Conservation (phyloP, 176 grass and related monocot species). For the Olyra latifolia region DNA sequence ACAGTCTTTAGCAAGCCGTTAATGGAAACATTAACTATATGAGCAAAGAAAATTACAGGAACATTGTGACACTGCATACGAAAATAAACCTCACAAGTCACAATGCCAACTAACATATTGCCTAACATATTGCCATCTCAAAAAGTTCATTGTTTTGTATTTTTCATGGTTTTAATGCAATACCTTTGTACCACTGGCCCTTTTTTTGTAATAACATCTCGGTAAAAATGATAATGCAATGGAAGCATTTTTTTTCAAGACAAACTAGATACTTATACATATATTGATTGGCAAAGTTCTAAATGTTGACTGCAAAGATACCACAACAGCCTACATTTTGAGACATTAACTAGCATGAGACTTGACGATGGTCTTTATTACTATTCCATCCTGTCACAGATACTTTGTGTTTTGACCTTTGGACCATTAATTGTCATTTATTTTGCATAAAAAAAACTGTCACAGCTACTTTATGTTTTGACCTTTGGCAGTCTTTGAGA, state of each 20-base stretch:
- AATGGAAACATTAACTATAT: constrained; percentile 1
- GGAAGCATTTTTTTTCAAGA: background rate
- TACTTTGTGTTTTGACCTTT: background rate
- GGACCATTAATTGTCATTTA: background rate
- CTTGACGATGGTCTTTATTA: background rate
- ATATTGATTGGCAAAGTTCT: background rate
- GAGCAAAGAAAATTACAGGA: background rate
- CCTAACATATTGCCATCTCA: background rate
- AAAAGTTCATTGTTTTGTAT: background rate
- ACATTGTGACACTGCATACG: background rate
- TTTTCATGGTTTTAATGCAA: background rate
- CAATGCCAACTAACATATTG: background rate
- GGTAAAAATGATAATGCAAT: background rate
- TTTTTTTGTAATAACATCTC: background rate
- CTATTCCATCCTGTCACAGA: background rate
- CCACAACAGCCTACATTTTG: background rate
- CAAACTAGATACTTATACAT: constrained; percentile 1
- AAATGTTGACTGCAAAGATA: background rate
- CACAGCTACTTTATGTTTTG: background rate
- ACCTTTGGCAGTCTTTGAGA: background rate
- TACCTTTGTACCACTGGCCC: background rate
- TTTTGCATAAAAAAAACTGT: background rate
- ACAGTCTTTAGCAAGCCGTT: background rate
- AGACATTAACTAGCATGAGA: background rate
- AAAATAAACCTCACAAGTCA: background rate